phyloP scores from a whole-genome alignment of 106 monocot species.

The Platanthera zijinensis region DNA sequence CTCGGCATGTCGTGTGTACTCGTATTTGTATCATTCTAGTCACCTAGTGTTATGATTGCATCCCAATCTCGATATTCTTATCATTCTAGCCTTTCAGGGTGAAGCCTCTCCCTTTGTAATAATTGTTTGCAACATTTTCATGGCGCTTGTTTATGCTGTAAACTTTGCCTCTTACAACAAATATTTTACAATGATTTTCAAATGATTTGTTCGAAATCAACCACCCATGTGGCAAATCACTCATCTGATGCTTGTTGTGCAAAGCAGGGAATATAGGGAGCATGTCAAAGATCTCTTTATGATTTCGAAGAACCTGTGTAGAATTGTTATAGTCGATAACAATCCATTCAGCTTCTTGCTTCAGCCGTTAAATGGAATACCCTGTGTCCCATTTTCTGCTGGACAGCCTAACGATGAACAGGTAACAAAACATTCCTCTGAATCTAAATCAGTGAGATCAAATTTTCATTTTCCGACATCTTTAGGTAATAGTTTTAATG shows the following conservation, averaged over 20 bases:
- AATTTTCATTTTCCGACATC: background rate
- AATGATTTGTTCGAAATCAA: background rate
- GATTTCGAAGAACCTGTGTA: conserved; percentile 29
- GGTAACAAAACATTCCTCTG: conserved; percentile 21
- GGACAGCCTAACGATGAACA: conserved; percentile 69
- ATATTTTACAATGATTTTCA: too few relatives aligned
- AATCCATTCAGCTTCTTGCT: conserved; percentile 78
- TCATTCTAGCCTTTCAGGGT: too few relatives aligned
- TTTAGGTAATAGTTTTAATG: background rate
- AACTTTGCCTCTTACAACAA: too few relatives aligned
- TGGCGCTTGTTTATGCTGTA: too few relatives aligned
- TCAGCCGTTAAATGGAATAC: conserved; percentile 73
- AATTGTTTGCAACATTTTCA: too few relatives aligned
- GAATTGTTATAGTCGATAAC: conserved; percentile 58
- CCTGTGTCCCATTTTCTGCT: conserved; percentile 65
- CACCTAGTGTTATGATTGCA: too few relatives aligned
- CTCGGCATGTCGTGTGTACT: too few relatives aligned
- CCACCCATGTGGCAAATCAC: background rate
- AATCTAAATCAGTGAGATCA: background rate
- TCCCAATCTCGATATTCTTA: too few relatives aligned
- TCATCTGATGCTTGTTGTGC: background rate
- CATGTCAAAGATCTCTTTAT: conserved; percentile 51
- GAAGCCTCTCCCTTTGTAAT: too few relatives aligned
- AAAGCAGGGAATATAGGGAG: conserved; percentile 34
- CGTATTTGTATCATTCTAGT: too few relatives aligned